These are phyloP conservation scores for Dictyostelium firmibasis DNA, from an alignment of 78 protist species.

Conservation along the genomic window DNA sequence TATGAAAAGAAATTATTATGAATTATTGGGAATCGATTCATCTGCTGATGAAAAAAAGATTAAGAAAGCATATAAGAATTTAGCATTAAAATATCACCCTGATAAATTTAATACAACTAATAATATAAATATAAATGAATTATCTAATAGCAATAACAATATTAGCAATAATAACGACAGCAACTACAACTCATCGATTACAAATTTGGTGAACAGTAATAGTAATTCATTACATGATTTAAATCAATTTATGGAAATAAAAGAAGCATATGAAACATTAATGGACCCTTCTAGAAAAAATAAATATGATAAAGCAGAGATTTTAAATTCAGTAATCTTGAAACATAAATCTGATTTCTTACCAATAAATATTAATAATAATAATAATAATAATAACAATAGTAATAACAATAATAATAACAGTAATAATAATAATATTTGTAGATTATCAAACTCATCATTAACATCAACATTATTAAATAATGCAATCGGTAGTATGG, in stretches of 20 bases:
- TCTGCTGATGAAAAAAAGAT: constrained; percentile 11
- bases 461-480: neutral
- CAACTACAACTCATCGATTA: neutral
- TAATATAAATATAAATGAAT: neutral
- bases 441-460: neutral
- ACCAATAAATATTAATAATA: neutral
- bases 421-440: neutral
- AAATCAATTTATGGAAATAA: neutral
- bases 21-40: constrained; percentile 10
- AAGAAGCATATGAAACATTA: constrained; percentile 17
- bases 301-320: neutral
- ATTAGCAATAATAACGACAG: no score
- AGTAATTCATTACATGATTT: neutral
- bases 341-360: neutral
- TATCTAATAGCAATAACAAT: neutral
- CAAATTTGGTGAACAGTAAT: neutral
- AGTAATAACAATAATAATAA: no score
- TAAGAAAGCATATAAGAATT: constrained; percentile 45
- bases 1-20: constrained; percentile 22
- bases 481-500: neutral
- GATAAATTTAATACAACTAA: constrained; percentile 2
- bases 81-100: constrained; percentile 73
- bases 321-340: neutral
- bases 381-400: neutral
- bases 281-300: constrained; percentile 8